Base-by-base conservation (phyloP, 805 yeast genomes). In the Nakazawaea populi region DNA sequence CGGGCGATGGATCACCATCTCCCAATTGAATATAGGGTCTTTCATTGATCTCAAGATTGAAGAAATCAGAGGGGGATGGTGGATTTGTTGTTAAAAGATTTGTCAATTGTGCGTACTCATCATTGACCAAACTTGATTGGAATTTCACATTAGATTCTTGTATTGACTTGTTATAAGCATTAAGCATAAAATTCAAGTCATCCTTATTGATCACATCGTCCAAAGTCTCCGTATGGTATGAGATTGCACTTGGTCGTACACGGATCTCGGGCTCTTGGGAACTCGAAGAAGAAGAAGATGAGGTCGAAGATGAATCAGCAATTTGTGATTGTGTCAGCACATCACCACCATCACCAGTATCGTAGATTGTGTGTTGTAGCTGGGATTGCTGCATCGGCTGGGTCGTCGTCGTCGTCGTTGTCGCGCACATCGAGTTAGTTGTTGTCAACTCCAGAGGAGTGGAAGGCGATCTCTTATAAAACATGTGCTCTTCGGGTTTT, bases 61-160 rank as follows among this genome's bases (percentile, higher is more conserved):
- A 65, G 45, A 56, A 61, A 14, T 63, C 61, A 6, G 56, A 52
- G 14, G 70, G 69, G 1, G 69, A 66, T 14, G 70, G 66, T 5
- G 70, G 68, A 48, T 67, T 62, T 6, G 70, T 63, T 42, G 56
- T 59, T n/a, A 73, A 48, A 4, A 72, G 54, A 52, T 68, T 75
- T 6, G 75, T 70, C 37, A 73, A 56, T 55, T 72, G 74, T 1
- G 64, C 58, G 47, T 71, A 71, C 52, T 72, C 76, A 41, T 70
- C 74, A 55, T 73, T 72, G 11, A 73, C 74, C 48, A 71, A 55
- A 18, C 54, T 47, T 2, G 71, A 67, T 50, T 63, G 62, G 55
- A 66, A 67, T 27, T 61, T 59, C 43, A 54, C 58, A 24, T 51
- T 51, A 9, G 49, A 46, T 27, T 46, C 53, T 42, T 51, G 44